phyloP scores from a whole-genome alignment of 768 basidiomycete genomes.

The Tylopilus plumbeoviolaceoides region DNA sequence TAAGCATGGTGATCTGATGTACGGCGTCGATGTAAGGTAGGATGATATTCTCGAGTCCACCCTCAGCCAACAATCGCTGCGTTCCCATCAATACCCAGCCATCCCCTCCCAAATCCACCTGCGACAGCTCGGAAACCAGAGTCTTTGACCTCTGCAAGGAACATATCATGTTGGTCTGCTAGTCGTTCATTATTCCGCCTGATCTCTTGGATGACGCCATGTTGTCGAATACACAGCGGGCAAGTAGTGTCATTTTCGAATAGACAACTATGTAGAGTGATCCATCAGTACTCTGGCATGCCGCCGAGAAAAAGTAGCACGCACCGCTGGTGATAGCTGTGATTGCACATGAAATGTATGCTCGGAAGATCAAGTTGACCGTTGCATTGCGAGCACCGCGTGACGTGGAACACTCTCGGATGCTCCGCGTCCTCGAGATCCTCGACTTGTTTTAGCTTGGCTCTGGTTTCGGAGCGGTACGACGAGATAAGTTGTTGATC shows the following conservation, averaged over 20 bases:
- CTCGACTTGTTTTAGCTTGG: slow-evolving; percentile 76
- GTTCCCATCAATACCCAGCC: slow-evolving; percentile 33
- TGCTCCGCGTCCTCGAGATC: slow-evolving; percentile 75
- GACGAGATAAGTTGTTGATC: slow-evolving; percentile 85
- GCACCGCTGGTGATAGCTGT: slow-evolving; percentile 90
- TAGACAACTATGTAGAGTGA: slow-evolving; percentile 57
- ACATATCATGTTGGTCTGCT: slow-evolving; percentile 78
- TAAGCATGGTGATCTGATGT: neutral
- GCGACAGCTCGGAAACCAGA: slow-evolving; percentile 70
- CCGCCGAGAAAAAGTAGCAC: neutral
- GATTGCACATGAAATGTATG: slow-evolving; percentile 97
- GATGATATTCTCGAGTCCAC: too few species aligned
- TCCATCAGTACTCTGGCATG: neutral
- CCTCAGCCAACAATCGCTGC: neutral
- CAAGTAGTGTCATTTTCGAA: slow-evolving; percentile 88
- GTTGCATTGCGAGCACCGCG: slow-evolving; percentile 85
- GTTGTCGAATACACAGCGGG: slow-evolving; percentile 81
- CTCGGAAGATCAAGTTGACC: slow-evolving; percentile 90
- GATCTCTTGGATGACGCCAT: slow-evolving; percentile 88
- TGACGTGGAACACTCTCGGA: slow-evolving; percentile 91
- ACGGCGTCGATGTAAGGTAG: neutral
- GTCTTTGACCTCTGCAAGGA: slow-evolving; percentile 70
- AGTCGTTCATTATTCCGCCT: slow-evolving; percentile 79
- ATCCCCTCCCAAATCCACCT: slow-evolving; percentile 63
- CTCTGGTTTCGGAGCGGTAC: slow-evolving; percentile 79